These are phyloP conservation scores for Apiospora aurea DNA, from an alignment of 2,329 filamentous ascomycete species.

Conservation along the genomic window DNA sequence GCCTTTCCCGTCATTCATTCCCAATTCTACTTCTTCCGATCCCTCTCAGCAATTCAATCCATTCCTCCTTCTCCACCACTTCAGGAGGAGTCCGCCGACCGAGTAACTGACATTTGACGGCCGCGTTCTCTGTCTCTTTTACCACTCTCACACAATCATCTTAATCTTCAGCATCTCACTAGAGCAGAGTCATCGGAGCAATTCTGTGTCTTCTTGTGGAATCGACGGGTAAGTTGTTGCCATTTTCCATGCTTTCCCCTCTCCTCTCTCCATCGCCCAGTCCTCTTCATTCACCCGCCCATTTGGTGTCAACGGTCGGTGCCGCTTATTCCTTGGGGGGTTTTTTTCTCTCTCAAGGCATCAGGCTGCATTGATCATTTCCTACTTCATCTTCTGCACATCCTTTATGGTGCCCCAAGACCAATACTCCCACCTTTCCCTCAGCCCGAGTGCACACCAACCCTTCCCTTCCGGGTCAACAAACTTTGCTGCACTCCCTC, in stretches of 20 bases:
- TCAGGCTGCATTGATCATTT: constrained; percentile 15
- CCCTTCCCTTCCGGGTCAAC: background rate
- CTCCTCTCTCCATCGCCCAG: background rate
- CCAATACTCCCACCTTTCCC: background rate
- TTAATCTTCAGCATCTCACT: constrained; percentile 23
- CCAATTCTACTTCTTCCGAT: constrained; percentile 12
- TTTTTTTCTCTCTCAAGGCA: background rate
- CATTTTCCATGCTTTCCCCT: background rate
- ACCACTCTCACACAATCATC: constrained; percentile 18
- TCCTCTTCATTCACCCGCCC: constrained; percentile 4
- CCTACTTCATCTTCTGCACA: constrained; percentile 16
- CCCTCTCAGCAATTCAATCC: constrained; percentile 17
- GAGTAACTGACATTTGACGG: constrained; percentile 36
- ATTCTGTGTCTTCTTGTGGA: background rate
- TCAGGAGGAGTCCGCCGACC: constrained; percentile 11
- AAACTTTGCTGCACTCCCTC: background rate
- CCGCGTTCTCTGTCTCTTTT: constrained; percentile 29
- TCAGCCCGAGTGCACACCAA: constrained; percentile 7
- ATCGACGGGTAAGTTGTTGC: background rate
- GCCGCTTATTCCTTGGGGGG: constrained; percentile 22
- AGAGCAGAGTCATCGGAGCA: constrained; percentile 1
- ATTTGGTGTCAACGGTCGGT: constrained; percentile 17
- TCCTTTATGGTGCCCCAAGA: background rate
- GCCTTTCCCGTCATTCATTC: constrained; percentile 4
- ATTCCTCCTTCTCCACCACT: constrained; percentile 19